Conservation (phyloP, 805 yeast species). For the Candida insectorum region DNA sequence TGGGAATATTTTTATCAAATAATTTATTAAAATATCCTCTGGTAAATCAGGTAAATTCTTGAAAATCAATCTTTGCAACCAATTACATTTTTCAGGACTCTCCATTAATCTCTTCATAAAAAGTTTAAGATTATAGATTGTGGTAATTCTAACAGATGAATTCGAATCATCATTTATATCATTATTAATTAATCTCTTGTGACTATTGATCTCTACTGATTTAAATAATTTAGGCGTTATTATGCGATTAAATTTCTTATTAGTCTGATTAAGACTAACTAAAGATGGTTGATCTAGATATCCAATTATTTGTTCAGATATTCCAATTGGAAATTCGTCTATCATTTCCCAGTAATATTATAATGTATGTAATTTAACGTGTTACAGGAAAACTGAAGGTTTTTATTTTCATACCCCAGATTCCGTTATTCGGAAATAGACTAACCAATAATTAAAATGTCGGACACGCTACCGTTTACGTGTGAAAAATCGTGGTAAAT, state of each 20-base stretch:
- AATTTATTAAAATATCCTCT: constrained; percentile 16
- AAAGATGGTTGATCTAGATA: constrained; percentile 14
- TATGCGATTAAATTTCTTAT: constrained; percentile 8
- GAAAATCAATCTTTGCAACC: constrained; percentile 13
- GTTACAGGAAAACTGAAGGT: not conserved
- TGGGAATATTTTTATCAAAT: constrained; percentile 15
- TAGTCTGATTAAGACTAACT: constrained; percentile 13
- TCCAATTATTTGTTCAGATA: constrained; percentile 12
- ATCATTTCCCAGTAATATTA: constrained; percentile 11
- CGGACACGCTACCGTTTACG: no score
- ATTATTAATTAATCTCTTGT: constrained; percentile 3
- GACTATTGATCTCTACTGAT: constrained; percentile 14
- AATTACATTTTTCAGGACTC: constrained; percentile 11
- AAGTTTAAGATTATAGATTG: constrained; percentile 15
- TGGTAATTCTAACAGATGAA: constrained; percentile 9
- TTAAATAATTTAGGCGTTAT: constrained; percentile 14
- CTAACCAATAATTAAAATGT: constrained; percentile 6
- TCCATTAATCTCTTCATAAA: constrained; percentile 16
- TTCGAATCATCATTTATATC: not conserved
- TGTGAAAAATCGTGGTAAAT: no score
- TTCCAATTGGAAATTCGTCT: constrained; percentile 17
- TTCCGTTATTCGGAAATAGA: constrained; percentile 11
- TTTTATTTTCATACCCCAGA: constrained; percentile 9
- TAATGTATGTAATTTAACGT: not conserved
- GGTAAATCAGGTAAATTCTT: constrained; percentile 22